Evolutionary conservation across 768 basidiomycete genomes (phyloP), one percentile per base, ranked within the genome.

Genomic region (Gloeostereum incarnatum): DNA sequence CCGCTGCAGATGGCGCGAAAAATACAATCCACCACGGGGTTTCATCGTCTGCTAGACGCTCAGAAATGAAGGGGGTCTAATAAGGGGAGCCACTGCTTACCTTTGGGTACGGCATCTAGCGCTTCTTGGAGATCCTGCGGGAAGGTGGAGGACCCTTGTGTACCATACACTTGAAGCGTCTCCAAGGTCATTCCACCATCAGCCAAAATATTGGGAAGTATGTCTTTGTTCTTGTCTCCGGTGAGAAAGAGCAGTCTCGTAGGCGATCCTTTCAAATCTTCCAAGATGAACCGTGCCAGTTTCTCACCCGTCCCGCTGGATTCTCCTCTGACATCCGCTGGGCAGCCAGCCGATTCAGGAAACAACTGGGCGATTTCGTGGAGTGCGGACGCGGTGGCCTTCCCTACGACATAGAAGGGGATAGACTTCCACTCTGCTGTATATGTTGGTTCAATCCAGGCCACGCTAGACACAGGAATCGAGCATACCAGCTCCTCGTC

Each of bases 331-430:
- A 75, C 60, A 20, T 55, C 40, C 22, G 39, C 30, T 11, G 59
- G 57, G 36, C 52, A 40, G 38, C 49, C 52, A 19, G 46, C 47
- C 4, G 54, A 53, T 18, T 49, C 38, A 3, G 44, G 48, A 32
- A 52, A 46, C 1, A 43, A 40, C 20, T 58, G 48, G 10, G 54
- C 49, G 9, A 74, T 54, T 31, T 60, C 50, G 25, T 47, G 42
- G 20, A 84, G 57, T 0, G 68, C 63, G 0, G 62, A 49, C 0
- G 73, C 73, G 1, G 87, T 90, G 3, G 71, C 65, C 16, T 70
- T 61, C 0, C 89, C 89, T 5, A 92, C 84, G 20, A 74, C 82
- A 46, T 88, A 91, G 60, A 91, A 90, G 3, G 84, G 81, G 3
- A 74, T 54, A 3, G 53, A 42, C 1, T 56, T 54, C 86, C 85